Conservation (phyloP, 2,329 filamentous ascomycete genomes). For the Cryphonectria radicalis region DNA sequence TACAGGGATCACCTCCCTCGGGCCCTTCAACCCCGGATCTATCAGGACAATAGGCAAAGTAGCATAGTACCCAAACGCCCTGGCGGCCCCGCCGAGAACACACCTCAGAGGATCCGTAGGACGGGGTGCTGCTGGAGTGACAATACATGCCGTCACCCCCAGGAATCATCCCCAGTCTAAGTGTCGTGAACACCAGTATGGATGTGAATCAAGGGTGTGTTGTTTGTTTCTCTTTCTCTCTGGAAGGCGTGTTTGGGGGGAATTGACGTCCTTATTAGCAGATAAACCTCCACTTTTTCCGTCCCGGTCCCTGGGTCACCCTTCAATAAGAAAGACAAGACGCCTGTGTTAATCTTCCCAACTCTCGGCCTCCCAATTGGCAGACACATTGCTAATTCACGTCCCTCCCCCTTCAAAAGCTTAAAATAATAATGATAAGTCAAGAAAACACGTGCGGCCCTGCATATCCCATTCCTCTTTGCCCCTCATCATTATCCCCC, state of each 20-base stretch:
- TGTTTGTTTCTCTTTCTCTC: not conserved
- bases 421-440: not conserved
- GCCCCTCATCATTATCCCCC: not conserved
- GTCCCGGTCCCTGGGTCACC: not conserved
- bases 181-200: not conserved
- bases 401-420: not conserved
- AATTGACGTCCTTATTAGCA: slow-evolving; percentile 11
- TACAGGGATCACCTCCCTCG: not conserved
- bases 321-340: not conserved
- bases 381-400: too few species aligned
- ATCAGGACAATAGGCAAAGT: not conserved
- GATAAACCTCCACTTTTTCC: not conserved
- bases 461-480: not conserved
- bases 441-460: not conserved
- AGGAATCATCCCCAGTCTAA: not conserved
- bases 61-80: not conserved
- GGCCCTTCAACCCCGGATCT: not conserved
- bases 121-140: not conserved
- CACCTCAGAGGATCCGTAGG: not conserved
- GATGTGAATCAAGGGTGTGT: not conserved
- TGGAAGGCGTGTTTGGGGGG: not conserved
- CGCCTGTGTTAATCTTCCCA: not conserved
- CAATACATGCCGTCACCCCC: not conserved
- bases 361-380: not conserved
- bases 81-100: not conserved